Evolutionary conservation across 768 basidiomycete species (phyloP).

Genomic region (Boletus barrowsii): DNA sequence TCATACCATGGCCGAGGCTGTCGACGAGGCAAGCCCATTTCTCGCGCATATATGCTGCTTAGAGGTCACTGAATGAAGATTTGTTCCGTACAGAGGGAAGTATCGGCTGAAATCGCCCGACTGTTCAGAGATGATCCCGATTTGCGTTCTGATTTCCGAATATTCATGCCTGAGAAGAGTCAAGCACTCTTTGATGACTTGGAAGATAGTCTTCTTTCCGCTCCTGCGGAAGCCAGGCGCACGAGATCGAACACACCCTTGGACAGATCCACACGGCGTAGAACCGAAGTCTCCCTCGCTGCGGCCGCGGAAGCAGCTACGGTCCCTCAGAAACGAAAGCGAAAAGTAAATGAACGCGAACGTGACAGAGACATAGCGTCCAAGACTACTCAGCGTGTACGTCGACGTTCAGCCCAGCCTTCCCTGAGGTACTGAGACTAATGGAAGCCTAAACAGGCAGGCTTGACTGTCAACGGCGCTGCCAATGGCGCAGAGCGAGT

Average conservation of each 20-base stretch:
- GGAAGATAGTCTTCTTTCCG: slow-evolving; percentile 29
- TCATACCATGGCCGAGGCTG: slow-evolving; percentile 56
- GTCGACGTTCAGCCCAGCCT: background rate
- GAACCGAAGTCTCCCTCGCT: slow-evolving; percentile 45
- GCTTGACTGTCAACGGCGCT: slow-evolving; percentile 15
- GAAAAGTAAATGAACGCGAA: slow-evolving; percentile 50
- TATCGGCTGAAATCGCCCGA: slow-evolving; percentile 62
- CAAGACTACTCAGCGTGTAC: slow-evolving; percentile 26
- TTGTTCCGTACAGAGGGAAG: slow-evolving; percentile 45
- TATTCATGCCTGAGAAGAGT: slow-evolving; percentile 68
- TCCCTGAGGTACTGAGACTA: slow-evolving; percentile 4
- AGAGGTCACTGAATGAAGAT: background rate
- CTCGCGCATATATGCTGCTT: slow-evolving; percentile 1
- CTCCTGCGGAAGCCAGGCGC: slow-evolving; percentile 27
- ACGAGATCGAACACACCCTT: slow-evolving; percentile 35
- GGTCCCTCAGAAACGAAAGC: slow-evolving; percentile 68
- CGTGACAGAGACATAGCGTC: slow-evolving; percentile 33
- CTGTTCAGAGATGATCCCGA: slow-evolving; percentile 78
- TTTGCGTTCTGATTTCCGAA: slow-evolving; percentile 66
- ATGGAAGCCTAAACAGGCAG: slow-evolving; percentile 22
- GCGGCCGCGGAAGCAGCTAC: slow-evolving; percentile 36
- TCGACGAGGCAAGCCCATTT: slow-evolving; percentile 50
- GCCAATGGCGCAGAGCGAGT: slow-evolving; percentile 20
- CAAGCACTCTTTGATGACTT: slow-evolving; percentile 49
- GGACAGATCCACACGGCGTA: slow-evolving; percentile 39